These are phyloP conservation scores for Tillandsia fasciculata DNA, from an alignment of 176 grass and related monocot genomes.

Conservation along the genomic window DNA sequence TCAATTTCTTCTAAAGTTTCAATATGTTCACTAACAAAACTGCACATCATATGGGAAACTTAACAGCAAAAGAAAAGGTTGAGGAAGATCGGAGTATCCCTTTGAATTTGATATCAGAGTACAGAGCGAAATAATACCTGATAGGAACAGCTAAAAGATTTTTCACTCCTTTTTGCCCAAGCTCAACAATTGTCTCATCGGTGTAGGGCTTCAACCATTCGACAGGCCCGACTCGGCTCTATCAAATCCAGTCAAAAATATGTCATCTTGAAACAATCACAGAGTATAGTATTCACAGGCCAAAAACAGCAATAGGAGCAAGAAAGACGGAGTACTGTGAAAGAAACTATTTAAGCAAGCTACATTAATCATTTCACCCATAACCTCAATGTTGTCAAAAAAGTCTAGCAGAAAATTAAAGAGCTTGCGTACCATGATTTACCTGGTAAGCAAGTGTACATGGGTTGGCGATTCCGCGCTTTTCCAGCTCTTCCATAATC, in stretches of 20 bases:
- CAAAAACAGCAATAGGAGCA: neutral
- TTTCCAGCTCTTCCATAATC: constrained; percentile 89
- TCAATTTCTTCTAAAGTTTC: constrained; percentile 99
- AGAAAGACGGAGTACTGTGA: neutral
- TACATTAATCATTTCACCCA: neutral
- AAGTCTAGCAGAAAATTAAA: neutral
- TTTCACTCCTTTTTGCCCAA: constrained; percentile 70
- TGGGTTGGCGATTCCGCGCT: constrained; percentile 68
- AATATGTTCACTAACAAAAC: constrained; percentile 99
- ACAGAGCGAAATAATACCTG: constrained; percentile 34
- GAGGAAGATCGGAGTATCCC: neutral
- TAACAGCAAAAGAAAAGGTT: neutral
- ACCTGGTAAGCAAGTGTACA: constrained; percentile 98
- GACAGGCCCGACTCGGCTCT: constrained; percentile 96
- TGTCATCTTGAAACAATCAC: neutral
- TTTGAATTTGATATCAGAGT: constrained; percentile 10
- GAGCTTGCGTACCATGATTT: neutral
- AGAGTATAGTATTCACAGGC: neutral
- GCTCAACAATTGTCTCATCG: constrained; percentile 95
- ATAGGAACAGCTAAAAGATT: constrained; percentile 92
- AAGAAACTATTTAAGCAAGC: neutral
- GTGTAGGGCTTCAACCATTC: constrained; percentile 98
- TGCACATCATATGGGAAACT: constrained; percentile 27
- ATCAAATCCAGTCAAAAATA: constrained; percentile 23
- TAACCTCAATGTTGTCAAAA: neutral